phyloP scores from a whole-genome alignment of 2,329 filamentous ascomycete genomes.

The Colletotrichum musae region DNA sequence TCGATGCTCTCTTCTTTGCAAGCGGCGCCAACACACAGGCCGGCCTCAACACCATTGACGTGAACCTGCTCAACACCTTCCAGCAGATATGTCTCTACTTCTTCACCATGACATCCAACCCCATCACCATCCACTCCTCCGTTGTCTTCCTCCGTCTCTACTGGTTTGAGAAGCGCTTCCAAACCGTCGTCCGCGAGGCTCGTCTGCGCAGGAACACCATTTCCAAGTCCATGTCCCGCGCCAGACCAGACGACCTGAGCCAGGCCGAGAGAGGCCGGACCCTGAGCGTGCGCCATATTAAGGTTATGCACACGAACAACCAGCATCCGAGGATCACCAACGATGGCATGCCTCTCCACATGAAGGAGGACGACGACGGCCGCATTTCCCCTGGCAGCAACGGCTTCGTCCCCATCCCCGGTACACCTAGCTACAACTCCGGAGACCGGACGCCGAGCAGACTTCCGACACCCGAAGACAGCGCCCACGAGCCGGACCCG shows the following conservation, averaged over 20 bases:
- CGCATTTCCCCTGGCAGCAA: conserved; percentile 41
- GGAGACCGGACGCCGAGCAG: conserved; percentile 31
- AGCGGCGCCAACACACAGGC: conserved; percentile 91
- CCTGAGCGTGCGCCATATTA: conserved; percentile 72
- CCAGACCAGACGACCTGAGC: conserved; percentile 56
- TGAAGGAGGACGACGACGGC: conserved; percentile 52
- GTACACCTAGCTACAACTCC: conserved; percentile 16
- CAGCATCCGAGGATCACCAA: conserved; percentile 72
- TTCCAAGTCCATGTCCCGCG: conserved; percentile 72
- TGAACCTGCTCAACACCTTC: conserved; percentile 78
- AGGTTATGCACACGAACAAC: conserved; percentile 72
- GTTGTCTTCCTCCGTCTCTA: conserved; percentile 95
- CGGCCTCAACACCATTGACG: conserved; percentile 85
- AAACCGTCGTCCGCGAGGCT: conserved; percentile 83
- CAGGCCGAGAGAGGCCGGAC: conserved; percentile 68
- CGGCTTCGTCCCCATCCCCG: conserved; percentile 31
- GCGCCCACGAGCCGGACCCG: conserved; percentile 9
- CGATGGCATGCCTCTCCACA: conserved; percentile 68
- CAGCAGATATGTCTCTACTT: conserved; percentile 82
- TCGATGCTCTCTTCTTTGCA: conserved; percentile 92
- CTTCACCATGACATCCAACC: conserved; percentile 81
- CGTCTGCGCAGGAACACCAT: conserved; percentile 75
- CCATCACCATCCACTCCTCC: conserved; percentile 85
- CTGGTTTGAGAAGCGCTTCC: conserved; percentile 98
- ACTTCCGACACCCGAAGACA: conserved; percentile 9